Evolutionary conservation across 345 rosid genomes (phyloP).

Genomic region (Nasturtium officinale): DNA sequence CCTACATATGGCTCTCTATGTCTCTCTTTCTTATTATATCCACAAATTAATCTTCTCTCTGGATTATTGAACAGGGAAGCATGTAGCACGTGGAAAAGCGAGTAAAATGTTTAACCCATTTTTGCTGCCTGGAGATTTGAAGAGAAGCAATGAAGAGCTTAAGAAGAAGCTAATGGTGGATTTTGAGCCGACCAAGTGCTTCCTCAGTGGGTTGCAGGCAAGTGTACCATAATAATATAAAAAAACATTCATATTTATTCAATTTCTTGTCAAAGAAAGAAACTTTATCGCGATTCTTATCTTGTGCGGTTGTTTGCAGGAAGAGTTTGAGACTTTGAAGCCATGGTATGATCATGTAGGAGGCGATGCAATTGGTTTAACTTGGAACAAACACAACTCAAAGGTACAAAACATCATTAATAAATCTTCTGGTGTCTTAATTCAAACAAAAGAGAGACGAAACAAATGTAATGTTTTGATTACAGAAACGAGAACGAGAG

Average conservation of each 20-base stretch:
- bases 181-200: conserved; percentile 77
- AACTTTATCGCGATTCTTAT: conserved; percentile 4
- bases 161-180: conserved; percentile 65
- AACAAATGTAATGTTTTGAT: conserved; percentile 19
- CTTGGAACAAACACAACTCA: conserved; percentile 63
- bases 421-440: not conserved
- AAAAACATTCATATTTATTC: not conserved
- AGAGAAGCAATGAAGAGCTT: conserved; percentile 56
- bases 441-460: not conserved
- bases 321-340: conserved; percentile 61
- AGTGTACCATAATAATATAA: conserved; percentile 23
- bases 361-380: conserved; percentile 81
- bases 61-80: conserved; percentile 57
- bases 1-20: conserved; percentile 15
- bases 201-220: conserved; percentile 71
- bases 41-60: not conserved
- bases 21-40: not conserved
- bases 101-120: conserved; percentile 66
- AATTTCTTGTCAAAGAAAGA: not conserved
- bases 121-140: conserved; percentile 58
- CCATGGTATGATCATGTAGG: conserved; percentile 87
- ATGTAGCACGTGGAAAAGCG: conserved; percentile 67
- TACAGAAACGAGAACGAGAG: conserved; percentile 71
- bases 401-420: conserved; percentile 52
- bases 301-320: conserved; percentile 47